These are phyloP conservation scores for Yamadazyma aaseri DNA, from an alignment of 1,139 yeast species.

Conservation along the genomic window DNA sequence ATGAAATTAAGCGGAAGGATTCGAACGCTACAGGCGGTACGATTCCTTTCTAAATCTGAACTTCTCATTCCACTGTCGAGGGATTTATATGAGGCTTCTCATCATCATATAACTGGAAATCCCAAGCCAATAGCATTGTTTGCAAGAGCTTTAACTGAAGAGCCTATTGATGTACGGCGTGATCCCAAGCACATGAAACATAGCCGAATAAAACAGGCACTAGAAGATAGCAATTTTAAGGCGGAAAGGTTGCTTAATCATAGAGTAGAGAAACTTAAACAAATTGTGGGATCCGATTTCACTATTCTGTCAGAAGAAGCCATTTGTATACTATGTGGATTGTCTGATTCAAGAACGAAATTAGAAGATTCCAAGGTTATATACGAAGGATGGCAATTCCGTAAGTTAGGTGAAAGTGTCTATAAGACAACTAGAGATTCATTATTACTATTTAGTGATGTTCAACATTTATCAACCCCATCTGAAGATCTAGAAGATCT, in stretches of 20 bases:
- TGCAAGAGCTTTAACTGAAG: too few species aligned
- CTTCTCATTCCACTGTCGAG: too few species aligned
- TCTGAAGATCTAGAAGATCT: conserved; percentile 25
- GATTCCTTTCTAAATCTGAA: too few species aligned
- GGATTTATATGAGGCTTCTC: too few species aligned
- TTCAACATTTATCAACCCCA: conserved; percentile 27
- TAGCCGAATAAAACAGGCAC: too few species aligned
- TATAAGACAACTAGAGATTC: conserved; percentile 13
- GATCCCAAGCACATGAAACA: too few species aligned
- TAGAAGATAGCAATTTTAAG: too few species aligned
- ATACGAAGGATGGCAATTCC: conserved; percentile 15
- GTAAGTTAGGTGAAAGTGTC: conserved; percentile 13
- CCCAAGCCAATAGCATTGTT: too few species aligned
- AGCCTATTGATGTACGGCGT: too few species aligned
- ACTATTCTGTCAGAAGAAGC: conserved; percentile 24
- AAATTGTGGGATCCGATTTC: conserved; percentile 20
- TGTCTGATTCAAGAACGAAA: conserved; percentile 13
- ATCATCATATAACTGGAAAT: too few species aligned
- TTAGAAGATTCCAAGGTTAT: background rate
- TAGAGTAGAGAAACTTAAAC: conserved; percentile 11
- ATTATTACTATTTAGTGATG: conserved; percentile 23
- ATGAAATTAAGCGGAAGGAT: too few species aligned
- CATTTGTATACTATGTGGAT: conserved; percentile 22
- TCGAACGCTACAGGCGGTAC: too few species aligned
- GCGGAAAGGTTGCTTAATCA: background rate